Base-by-base conservation (phyloP, 352 stramenopile genomes). In the Globisporangium megalacanthum region DNA sequence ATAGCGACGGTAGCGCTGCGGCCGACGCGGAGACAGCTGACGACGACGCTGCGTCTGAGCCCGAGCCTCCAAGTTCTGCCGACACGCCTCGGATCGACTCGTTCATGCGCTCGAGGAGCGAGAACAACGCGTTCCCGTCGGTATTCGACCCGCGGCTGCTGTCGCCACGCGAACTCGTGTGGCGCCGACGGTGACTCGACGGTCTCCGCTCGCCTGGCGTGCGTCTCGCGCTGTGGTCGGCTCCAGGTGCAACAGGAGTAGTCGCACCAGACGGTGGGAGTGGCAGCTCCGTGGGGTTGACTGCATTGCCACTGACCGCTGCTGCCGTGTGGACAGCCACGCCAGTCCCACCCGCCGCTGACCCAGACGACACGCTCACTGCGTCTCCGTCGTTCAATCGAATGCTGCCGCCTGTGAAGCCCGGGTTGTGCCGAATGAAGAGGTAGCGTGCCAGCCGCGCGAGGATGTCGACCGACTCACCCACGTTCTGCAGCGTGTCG, bases 401-500 rank as follows among this genome's bases (percentile, higher is more conserved):
- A 14, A 49, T 15, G n/a, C 11, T 53, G 17, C 31, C 58, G 19
- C 45, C 53, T 4, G 59, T 49, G 25, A 52, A 52, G 7, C 37
- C 53, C 25, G 60, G 54, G 35, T 52, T 65, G 49, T 83, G 73
- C 2, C 73, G 75, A 37, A 83, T 68, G 56, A 85, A 83, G 5
- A 76, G 60, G 45, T 81, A 72, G 6, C 75, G 75, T 22, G 65
- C 73, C 50, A 82, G 75, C 15, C 73, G 67, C 15, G 76, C 64
- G 35, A 88, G 58, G 49, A 83, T 54, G 7, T 80, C 75, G 9
- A 68, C 70, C 0, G 76, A 63, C 50, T 88, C 78, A 33, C 78
- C 78, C 22, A 87, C 72, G 1, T 62, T 71, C 61, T 85, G 72
- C 48, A 88, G 50, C 31, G 59, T 77, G 54, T 88, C 76, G 41